Conservation (phyloP, 2,329 filamentous ascomycete species). For the Pseudocercospora crystallina region DNA sequence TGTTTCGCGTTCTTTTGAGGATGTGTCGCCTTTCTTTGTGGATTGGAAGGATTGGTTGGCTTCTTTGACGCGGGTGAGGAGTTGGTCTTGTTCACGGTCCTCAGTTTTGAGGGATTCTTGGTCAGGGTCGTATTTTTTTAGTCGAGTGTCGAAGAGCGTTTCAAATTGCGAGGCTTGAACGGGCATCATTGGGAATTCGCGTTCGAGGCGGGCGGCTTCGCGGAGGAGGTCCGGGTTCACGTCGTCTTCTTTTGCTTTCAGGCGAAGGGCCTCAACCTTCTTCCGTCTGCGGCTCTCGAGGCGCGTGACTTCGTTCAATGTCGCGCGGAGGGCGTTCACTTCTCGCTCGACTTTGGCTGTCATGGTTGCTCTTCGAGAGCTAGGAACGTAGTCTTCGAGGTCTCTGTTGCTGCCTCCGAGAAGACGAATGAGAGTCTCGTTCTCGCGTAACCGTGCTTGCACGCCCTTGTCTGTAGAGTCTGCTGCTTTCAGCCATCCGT, state of each 20-base stretch:
- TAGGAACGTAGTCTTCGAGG: constrained; percentile 86
- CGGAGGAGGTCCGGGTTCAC: constrained; percentile 78
- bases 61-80: constrained; percentile 67
- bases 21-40: constrained; percentile 67
- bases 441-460: constrained; percentile 73
- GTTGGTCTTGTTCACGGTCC: constrained; percentile 75
- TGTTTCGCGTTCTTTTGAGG: constrained; percentile 73
- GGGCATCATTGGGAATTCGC: constrained; percentile 78
- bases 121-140: constrained; percentile 80
- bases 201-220: constrained; percentile 81
- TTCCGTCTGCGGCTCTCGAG: constrained; percentile 78
- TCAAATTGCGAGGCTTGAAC: constrained; percentile 91
- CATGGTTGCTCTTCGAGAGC: constrained; percentile 74
- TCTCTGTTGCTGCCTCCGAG: constrained; percentile 77
- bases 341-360: constrained; percentile 78
- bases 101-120: constrained; percentile 66
- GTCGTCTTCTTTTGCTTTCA: constrained; percentile 82
- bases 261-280: constrained; percentile 74
- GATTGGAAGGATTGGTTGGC: constrained; percentile 76
- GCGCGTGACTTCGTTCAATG: constrained; percentile 79
- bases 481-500: constrained; percentile 78
- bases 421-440: constrained; percentile 71
- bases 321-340: constrained; percentile 71
- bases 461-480: constrained; percentile 68
- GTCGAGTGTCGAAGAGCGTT: constrained; percentile 77